Evolutionary conservation across 495 filamentous ascomycete species (phyloP), one percentile per base, ranked within the genome.

Genomic region (Corynascus novoguineensis): DNA sequence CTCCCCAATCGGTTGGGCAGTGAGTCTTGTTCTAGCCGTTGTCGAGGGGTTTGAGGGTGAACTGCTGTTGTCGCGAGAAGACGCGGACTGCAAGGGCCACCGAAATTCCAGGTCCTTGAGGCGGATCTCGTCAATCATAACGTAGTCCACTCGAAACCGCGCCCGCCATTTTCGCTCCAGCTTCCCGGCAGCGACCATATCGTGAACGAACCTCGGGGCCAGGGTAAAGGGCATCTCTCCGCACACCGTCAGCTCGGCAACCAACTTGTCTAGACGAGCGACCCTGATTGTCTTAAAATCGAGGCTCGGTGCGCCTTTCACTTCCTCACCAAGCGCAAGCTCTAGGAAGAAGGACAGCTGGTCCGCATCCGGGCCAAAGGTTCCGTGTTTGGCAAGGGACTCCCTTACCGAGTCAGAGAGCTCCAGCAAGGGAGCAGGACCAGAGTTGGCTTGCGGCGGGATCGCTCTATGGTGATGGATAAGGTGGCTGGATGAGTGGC

Each of bases 261-360:
- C 45, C 32, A 78, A 37, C 60, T 73, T 76, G 55, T 78, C 75
- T 1, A 77, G 69, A 4, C 66, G 72, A 21, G 75, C 70, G n/a
- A 60, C 27, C 54, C 67, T 69, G 49, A 77, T 68, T 1, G 64
- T 67, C 32, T 67, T 61, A 22, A 71, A 62, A 12, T 67, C 57
- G 19, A 62, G 50, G 15, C 62, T 64, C 14, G 58, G 45, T 6
- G 41, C 42, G 31, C 48, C 47, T 9, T 47, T 41, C n/a, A 63
- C 58, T 38, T 74, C 71, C 21, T 69, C 66, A 9, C 58, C 42
- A 3, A 73, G 35, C 10, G 75, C 68, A 0, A 58, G 57, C 17
- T 73, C 65, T 4, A 78, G 59, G 34, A 75, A 70, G 27, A 59
- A 54, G 35, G 64, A 62, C 15, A 78, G 58, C 9, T 25, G 50